Percentiles rank a stretch among this genome's conserved stretches.
Conservation (phyloP, 352 stramenopile species). For the Pythium dissotocum region DNA sequence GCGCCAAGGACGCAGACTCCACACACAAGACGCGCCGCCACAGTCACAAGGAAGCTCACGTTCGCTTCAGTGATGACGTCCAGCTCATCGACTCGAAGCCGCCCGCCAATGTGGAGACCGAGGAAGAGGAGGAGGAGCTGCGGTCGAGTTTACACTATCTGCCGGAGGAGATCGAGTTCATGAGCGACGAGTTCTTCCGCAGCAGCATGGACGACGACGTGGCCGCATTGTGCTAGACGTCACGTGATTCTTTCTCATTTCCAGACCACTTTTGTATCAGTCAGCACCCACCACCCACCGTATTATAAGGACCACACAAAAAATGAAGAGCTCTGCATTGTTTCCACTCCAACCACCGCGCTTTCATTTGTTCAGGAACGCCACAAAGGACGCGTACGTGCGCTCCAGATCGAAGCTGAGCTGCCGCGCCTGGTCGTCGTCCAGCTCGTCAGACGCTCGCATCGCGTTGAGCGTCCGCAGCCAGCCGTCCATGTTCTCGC, state of each 20-base stretch:
- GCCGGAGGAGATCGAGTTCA: conserved; percentile 23
- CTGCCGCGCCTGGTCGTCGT: conserved; percentile 95
- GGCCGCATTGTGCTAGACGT: neutral
- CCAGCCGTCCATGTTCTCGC: conserved; percentile 94
- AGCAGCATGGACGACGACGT: conserved; percentile 1
- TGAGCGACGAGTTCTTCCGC: conserved; percentile 25
- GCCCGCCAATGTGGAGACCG: neutral
- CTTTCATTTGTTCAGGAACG: conserved; percentile 80
- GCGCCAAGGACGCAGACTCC: neutral
- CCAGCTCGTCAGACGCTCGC: conserved; percentile 95
- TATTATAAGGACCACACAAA: conserved; percentile 20
- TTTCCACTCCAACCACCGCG: conserved; percentile 10
- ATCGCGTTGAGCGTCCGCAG: conserved; percentile 95
- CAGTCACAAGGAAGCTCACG: conserved; percentile 15
- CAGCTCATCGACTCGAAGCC: conserved; percentile 11
- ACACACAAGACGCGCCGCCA: neutral
- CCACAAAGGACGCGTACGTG: conserved; percentile 95
- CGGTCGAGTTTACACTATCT: conserved; percentile 16
- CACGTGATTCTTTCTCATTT: neutral
- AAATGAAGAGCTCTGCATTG: conserved; percentile 17
- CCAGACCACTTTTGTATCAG: conserved; percentile 19
- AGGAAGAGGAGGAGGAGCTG: conserved; percentile 15
- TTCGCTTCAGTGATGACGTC: conserved; percentile 19
- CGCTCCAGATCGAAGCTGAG: conserved; percentile 95
- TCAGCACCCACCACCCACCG: neutral